Evolutionary conservation across 202 grass and related monocot genomes (phyloP), one percentile per base, ranked within the genome.

Genomic region (Zizania palustris): DNA sequence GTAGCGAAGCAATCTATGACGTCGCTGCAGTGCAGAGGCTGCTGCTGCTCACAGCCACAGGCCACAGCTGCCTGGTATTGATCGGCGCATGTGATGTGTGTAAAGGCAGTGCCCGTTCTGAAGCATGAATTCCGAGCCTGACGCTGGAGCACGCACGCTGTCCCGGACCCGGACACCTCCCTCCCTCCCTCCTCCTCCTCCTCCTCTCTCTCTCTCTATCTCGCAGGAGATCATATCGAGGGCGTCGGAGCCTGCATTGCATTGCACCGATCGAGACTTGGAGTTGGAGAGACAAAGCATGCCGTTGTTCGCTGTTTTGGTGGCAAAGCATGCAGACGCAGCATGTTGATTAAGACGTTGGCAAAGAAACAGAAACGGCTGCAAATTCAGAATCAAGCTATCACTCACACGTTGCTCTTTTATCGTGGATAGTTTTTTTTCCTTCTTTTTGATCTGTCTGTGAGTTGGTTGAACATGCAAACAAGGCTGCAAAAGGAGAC

Each of bases 51-150:
- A 19, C 18, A 34, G 20, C 67, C n/a, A n/a, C n/a, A n/a, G n/a
- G n/a, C n/a, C 28, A 19, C 18, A 34, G 20, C 67, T 76, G 72
- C 50, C 62, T 68, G 22, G 39, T 44, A 61, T 45, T 57, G 57
- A 69, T 69, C 70, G 7, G 41, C 43, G 70, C 86, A 22, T 58
- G 55, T 69, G 62, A 75, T 45, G 22, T 6, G 18, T 21, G 12
- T 38, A 70, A 71, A 76, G 39, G 57, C 65, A 1, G 34, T 49
- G 19, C 36, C 42, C 59, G 33, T 82, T 71, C 67, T 76, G 42
- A 58, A 46, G 28, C 2, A 28, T 28, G 28, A 28, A 28, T 28
- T 20, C 3, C 21, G 14, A 35, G 28, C 10, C 22, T 60, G 76
- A 34, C 40, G 28, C 67, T 55, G 51, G 51, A 55, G 51, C n/a